phyloP scores from a whole-genome alignment of 768 basidiomycete genomes.

The Pleurotus giganteus region DNA sequence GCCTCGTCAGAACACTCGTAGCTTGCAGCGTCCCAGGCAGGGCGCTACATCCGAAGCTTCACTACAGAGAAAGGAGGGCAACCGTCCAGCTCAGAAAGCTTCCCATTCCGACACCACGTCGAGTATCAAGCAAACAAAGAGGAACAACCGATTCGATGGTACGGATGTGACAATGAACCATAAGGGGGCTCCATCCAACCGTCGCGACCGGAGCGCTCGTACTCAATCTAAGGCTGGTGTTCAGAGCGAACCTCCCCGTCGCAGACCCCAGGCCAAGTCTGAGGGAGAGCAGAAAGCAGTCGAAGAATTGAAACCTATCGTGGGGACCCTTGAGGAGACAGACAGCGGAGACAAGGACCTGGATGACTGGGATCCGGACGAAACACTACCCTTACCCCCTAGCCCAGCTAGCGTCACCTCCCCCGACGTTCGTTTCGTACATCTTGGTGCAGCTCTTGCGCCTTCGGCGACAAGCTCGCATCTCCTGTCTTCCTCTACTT shows the following conservation, averaged over 20 bases:
- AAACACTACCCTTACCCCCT: constrained; percentile 4
- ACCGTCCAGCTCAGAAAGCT: too few species aligned
- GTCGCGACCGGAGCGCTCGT: too few species aligned
- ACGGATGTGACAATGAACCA: background rate
- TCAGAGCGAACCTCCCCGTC: background rate
- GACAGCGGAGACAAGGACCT: background rate
- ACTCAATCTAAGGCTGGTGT: background rate
- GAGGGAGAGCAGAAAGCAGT: background rate
- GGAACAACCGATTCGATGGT: background rate
- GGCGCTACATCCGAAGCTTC: too few species aligned
- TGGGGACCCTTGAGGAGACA: constrained; percentile 3
- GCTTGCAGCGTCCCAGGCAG: too few species aligned
- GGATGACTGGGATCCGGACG: constrained; percentile 9
- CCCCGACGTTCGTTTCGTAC: background rate
- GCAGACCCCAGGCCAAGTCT: background rate
- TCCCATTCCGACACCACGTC: background rate
- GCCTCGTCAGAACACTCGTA: too few species aligned
- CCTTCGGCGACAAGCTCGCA: background rate
- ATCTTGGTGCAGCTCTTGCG: background rate
- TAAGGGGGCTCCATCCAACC: background rate
- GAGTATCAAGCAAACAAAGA: background rate
- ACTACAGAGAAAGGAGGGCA: too few species aligned
- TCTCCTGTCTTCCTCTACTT: background rate
- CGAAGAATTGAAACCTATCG: background rate
- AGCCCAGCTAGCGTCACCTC: background rate